Base-by-base conservation (phyloP, 1,139 yeast species). In the Yamadazyma mexicana region DNA sequence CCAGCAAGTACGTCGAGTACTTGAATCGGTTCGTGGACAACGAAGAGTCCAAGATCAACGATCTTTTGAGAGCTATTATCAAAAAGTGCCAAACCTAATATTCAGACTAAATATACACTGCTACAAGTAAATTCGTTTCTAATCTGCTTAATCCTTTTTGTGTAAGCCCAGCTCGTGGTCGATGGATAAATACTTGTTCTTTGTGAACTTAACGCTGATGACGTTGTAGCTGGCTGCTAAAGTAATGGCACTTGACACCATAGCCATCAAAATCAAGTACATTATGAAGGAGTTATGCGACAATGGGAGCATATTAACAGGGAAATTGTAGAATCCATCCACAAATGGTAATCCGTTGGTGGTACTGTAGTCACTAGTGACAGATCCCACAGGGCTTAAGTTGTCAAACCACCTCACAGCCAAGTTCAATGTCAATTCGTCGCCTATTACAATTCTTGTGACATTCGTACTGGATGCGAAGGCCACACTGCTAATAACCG, bases 401-500 rank as follows among this genome's bases (percentile, higher is more conserved):
- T 52, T 54, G 38, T 63, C 65, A 35, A 69, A 59, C 92, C 92
- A 85, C 44, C 79, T 67, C 15, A 79, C 73, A 18, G 83, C 79
- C 48, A 85, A 68, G 39, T 69, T 72, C 35, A 85, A 58, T 2
- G 85, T 75, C 44, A 85, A 62, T 31, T 65, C 62, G 47, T 81
- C 85, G 7, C 89, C 91, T 55, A 84, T 84, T 12, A 81, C 81
- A 32, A 76, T 70, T 44, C 87, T 69, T 2, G 83, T 71, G 6
- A 83, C 75, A 50, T 77, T 72, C 7, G 81, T 67, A 28, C 87
- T 79, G n/a, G 87, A 66, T n/a, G 83, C 68, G 66, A 76, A 83
- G 1, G 79, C 87, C 24, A 75, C 56, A 1, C 82, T 75, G 42
- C 82, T 69, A 17, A 83, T 63, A 25, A 82, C 59, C 2, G 77